A percentile compares a stretch with the other conserved stretches of the same genome.
Conservation (phyloP, 1,284 basidiomycete genomes). For the Cryptococcus sp. region DNA sequence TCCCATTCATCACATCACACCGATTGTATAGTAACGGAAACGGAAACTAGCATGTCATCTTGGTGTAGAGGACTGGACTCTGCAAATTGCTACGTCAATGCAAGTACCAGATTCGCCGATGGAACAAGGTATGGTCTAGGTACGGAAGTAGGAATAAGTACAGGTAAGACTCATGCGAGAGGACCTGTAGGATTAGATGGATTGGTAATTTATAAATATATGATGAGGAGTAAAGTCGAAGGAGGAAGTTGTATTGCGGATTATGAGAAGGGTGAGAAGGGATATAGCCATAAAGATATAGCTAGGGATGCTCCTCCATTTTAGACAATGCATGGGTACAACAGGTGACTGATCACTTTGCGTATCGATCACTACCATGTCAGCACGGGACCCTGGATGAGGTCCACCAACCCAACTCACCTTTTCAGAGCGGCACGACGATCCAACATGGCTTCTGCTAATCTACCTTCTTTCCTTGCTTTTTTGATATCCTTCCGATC, state of each 20-base stretch:
- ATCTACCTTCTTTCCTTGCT: slow-evolving; percentile 77
- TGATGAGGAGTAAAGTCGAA: slow-evolving; percentile 67
- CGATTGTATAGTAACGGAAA: slow-evolving; percentile 87
- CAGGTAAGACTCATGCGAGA: slow-evolving; percentile 91
- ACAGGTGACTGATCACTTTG: slow-evolving; percentile 21
- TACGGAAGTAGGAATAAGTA: slow-evolving; percentile 96
- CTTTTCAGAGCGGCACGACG: slow-evolving; percentile 87
- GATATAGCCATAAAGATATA: slow-evolving; percentile 63
- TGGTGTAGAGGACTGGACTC: slow-evolving; percentile 88
- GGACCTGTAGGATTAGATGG: slow-evolving; percentile 97
- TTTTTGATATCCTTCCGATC: slow-evolving; percentile 68
- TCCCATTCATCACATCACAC: slow-evolving; percentile 91
- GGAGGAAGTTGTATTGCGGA: slow-evolving; percentile 74
- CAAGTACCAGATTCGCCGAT: slow-evolving; percentile 92
- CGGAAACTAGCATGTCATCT: slow-evolving; percentile 58
- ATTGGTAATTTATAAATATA: slow-evolving; percentile 90
- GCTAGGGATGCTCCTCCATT: slow-evolving; percentile 33
- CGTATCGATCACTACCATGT: slow-evolving; percentile 36
- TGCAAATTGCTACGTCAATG: slow-evolving; percentile 91
- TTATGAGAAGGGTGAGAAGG: slow-evolving; percentile 57
- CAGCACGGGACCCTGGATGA: not conserved
- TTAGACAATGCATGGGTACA: slow-evolving; percentile 9
- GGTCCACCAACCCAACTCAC: slow-evolving; percentile 48
- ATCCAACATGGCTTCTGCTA: slow-evolving; percentile 84
- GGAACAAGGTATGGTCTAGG: slow-evolving; percentile 97